These are phyloP conservation scores for Ilyonectria destructans DNA, from an alignment of 2,329 filamentous ascomycete genomes.

Conservation along the genomic window DNA sequence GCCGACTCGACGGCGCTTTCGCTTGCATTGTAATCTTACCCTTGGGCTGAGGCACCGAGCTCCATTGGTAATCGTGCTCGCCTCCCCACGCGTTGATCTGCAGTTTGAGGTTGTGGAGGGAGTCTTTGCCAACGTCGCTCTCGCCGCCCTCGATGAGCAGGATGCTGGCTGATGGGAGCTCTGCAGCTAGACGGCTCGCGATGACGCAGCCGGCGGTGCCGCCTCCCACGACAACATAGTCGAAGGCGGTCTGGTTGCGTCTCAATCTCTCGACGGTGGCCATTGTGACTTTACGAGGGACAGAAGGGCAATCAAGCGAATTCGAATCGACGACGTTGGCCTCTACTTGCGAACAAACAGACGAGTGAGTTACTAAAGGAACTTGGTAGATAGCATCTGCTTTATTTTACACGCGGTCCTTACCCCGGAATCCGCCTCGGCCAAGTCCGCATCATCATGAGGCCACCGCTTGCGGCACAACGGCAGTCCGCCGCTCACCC, in stretches of 20 bases:
- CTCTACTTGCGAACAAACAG: too few species aligned
- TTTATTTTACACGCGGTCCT: background rate
- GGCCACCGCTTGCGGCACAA: background rate
- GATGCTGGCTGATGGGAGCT: background rate
- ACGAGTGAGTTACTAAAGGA: background rate
- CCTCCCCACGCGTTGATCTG: background rate
- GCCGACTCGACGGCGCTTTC: background rate
- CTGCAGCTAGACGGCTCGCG: background rate
- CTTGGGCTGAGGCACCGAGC: background rate
- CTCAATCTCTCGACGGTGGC: constrained; percentile 1
- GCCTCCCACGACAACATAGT: constrained; percentile 3
- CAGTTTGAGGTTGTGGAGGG: background rate
- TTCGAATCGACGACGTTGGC: too few species aligned
- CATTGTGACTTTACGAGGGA: background rate
- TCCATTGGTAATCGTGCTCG: constrained; percentile 1
- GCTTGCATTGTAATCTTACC: background rate
- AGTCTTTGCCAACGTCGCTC: constrained; percentile 2
- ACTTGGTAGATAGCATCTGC: background rate
- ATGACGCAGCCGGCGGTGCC: constrained; percentile 2
- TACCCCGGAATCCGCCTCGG: background rate
- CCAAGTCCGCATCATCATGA: constrained; percentile 3
- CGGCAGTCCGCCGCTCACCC: background rate
- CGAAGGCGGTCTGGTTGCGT: background rate
- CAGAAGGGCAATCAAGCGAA: too few species aligned
- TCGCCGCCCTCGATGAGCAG: background rate